Conservation (phyloP, 768 basidiomycete species). For the Lanmaoa rubissima region DNA sequence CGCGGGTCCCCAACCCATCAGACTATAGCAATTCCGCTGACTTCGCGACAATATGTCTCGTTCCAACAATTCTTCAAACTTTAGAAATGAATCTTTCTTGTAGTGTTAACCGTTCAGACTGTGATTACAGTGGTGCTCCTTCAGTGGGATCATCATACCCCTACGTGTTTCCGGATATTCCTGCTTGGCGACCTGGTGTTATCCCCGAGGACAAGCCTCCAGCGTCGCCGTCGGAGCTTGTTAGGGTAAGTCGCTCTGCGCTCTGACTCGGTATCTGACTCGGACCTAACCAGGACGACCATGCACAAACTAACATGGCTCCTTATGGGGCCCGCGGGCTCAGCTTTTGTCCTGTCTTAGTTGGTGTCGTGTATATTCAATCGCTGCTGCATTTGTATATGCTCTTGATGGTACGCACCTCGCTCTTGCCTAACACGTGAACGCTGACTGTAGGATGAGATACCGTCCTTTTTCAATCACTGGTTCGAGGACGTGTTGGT, state of each 20-base stretch:
- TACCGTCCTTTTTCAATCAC: slow-evolving; percentile 16
- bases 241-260: not conserved
- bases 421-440: not conserved
- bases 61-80: slow-evolving; percentile 2
- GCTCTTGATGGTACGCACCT: slow-evolving; percentile 20
- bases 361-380: slow-evolving; percentile 9
- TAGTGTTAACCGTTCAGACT: not conserved
- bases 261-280: not conserved
- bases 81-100: slow-evolving; percentile 1
- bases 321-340: slow-evolving; percentile 10
- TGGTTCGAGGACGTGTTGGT: slow-evolving; percentile 20
- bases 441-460: slow-evolving; percentile 12
- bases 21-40: not conserved
- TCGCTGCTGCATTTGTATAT: slow-evolving; percentile 23
- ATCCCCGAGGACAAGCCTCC: not conserved
- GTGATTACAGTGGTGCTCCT: not conserved
- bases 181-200: not conserved
- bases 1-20: not conserved
- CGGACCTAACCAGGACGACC: not conserved
- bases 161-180: not conserved
- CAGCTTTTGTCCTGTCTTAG: slow-evolving; percentile 23
- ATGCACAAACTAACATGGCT: not conserved
- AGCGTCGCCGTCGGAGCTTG: no score
- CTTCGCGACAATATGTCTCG: slow-evolving; percentile 4
- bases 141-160: not conserved